Percentiles rank a stretch among this genome's conserved stretches.
Evolutionary conservation across 257 asterid species (phyloP).

Genomic region (Nicotiana tomentosiformis): DNA sequence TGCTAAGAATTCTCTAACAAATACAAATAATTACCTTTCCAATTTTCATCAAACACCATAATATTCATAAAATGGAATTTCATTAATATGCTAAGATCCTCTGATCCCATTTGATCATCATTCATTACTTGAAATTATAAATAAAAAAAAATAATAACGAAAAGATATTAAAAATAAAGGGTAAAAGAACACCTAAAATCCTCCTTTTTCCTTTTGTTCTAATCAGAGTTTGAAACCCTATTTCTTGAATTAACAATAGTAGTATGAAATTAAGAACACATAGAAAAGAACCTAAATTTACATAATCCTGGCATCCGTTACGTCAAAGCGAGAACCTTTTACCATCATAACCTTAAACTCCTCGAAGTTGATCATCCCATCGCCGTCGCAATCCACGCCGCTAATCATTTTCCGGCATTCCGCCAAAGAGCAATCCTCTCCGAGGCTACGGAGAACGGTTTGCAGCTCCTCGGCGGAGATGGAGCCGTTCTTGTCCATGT

Average conservation of each 20-base stretch:
- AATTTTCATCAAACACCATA: neutral
- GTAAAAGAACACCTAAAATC: neutral
- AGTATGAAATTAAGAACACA: neutral
- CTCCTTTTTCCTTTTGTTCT: neutral
- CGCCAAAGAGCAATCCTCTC: conserved; percentile 70
- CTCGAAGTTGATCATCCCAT: conserved; percentile 66
- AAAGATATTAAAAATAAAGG: neutral
- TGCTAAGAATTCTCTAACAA: too few relatives aligned
- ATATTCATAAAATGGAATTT: neutral
- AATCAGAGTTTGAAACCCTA: neutral
- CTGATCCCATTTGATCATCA: neutral
- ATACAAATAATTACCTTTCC: neutral
- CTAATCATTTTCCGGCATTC: conserved; percentile 78
- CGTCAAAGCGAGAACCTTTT: conserved; percentile 46
- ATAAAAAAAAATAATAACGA: neutral
- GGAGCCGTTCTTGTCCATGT: conserved; percentile 57
- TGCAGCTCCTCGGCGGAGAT: conserved; percentile 72
- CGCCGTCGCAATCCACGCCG: conserved; percentile 75
- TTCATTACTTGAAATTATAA: neutral
- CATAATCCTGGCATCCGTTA: neutral
- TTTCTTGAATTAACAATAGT: neutral
- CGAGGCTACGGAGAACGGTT: conserved; percentile 55
- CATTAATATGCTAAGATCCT: neutral
- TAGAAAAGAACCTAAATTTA: neutral
- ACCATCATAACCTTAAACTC: conserved; percentile 91